phyloP scores from a whole-genome alignment of 768 basidiomycete genomes.

The Boletus tomentosulus region DNA sequence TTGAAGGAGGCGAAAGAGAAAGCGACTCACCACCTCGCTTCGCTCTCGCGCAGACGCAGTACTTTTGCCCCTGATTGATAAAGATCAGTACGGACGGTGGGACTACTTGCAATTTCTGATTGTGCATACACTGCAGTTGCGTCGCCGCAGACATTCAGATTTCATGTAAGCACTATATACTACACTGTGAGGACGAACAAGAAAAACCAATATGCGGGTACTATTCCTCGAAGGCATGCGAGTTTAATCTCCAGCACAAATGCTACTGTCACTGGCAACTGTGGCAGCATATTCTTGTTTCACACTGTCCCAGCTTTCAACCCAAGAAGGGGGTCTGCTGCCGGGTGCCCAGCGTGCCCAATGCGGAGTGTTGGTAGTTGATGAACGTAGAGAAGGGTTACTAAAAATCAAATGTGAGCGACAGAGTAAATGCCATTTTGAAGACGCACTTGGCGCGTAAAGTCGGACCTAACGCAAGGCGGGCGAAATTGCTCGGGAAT shows the following conservation, averaged over 20 bases:
- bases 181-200: background rate
- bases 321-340: conserved; percentile 36
- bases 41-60: conserved; percentile 47
- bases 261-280: conserved; percentile 34
- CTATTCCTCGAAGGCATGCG: background rate
- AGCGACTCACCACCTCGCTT: conserved; percentile 22
- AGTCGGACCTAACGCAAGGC: conserved; percentile 61
- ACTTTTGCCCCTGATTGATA: conserved; percentile 52
- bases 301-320: conserved; percentile 37
- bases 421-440: background rate
- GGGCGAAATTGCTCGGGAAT: conserved; percentile 79
- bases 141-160: too few relatives aligned
- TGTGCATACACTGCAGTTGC: too few relatives aligned
- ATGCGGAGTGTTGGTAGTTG: conserved; percentile 10
- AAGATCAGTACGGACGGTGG: conserved; percentile 61
- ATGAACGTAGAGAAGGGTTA: conserved; percentile 23
- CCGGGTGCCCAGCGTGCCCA: conserved; percentile 27
- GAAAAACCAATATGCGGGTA: background rate
- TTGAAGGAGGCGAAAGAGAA: too few relatives aligned
- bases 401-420: conserved; percentile 11
- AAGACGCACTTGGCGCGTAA: conserved; percentile 49
- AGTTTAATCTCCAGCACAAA: conserved; percentile 22
- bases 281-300: conserved; percentile 45
- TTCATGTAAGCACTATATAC: background rate
- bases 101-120: conserved; percentile 28